Conservation (phyloP, 1,284 basidiomycete species). For the Heterobasidion irregulare region DNA sequence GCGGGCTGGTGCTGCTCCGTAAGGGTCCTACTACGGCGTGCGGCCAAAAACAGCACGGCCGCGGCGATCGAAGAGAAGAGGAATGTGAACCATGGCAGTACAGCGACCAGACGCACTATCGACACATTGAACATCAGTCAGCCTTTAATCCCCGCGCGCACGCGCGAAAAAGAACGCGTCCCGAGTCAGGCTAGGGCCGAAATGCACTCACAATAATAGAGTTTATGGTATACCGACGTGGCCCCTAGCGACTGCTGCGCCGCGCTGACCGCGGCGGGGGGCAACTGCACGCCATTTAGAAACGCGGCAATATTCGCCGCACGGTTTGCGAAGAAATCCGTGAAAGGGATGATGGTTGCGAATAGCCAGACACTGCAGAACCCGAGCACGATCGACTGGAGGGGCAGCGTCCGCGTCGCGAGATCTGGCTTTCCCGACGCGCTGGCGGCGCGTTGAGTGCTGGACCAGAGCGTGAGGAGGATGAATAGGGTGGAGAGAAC, state of each 20-base stretch:
- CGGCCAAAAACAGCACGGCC: slow-evolving; percentile 19
- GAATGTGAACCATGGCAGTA: slow-evolving; percentile 42
- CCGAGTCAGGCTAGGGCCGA: background rate
- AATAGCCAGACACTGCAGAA: slow-evolving; percentile 44
- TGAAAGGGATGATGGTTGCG: slow-evolving; percentile 43
- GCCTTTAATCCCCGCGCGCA: no score
- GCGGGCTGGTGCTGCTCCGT: background rate
- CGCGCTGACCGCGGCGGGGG: slow-evolving; percentile 28
- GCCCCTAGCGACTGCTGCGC: slow-evolving; percentile 31
- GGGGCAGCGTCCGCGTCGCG: slow-evolving; percentile 18
- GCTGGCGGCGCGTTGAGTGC: background rate
- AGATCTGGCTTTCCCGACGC: slow-evolving; percentile 8
- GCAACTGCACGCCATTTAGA: slow-evolving; percentile 28
- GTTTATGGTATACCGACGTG: slow-evolving; percentile 36
- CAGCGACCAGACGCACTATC: slow-evolving; percentile 35
- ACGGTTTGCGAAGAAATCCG: slow-evolving; percentile 41
- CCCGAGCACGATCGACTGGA: slow-evolving; percentile 30
- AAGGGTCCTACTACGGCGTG: background rate
- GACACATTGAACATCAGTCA: background rate
- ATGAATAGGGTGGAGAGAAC: slow-evolving; percentile 24
- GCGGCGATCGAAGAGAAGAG: slow-evolving; percentile 32
- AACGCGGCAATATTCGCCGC: slow-evolving; percentile 36
- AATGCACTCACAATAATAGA: slow-evolving; percentile 34
- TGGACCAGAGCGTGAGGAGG: slow-evolving; percentile 13
- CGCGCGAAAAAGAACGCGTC: no score